Base-by-base conservation (phyloP, 805 yeast genomes). In the Pichia paraexigua region DNA sequence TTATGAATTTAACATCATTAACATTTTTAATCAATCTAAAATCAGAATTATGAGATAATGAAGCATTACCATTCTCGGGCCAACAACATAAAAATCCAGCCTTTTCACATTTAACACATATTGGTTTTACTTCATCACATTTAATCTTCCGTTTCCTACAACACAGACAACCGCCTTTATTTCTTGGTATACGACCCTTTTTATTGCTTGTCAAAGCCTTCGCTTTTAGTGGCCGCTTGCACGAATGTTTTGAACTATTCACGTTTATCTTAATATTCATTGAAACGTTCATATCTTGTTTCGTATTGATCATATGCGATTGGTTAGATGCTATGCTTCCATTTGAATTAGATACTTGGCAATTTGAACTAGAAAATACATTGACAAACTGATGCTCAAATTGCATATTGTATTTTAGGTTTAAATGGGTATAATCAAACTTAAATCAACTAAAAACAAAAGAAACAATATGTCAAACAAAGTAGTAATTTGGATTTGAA, bases 101-200 rank as follows among this genome's bases (percentile, higher is more conserved):
- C 32, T 42, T 48, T 28, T 25, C 48, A 43, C 66, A 62, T 10
- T 51, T 41, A 2, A 41, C 24, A 46, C 66, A 62, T 2, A 17
- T 32, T 5, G 63, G 62, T 43, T 58, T 59, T 1, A 35, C 21
- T 20, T 59, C 65, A 47, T 58, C 63, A 49, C 66, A 62, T 48
- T 62, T 62, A 48, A 61, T 52, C 27, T 59, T 55, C 32, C 66
- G 49, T 43, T 62, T 62, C 13, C 65, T 53, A 44, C 65, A 62
- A 41, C 65, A 62, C 17, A 62, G 46, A 50, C 65, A 62, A 1
- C 65, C 65, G 10, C 48, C 53, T 47, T 52, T 54, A 12, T 46
- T 50, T 25, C 53, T 25, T 25, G 21, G 32, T 15, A 6, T 40
- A 10, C 51, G 22, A 17, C 11, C 21, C 17, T 27, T 25, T 18